Evolutionary conservation across 495 filamentous ascomycete genomes (phyloP), one percentile per base, ranked within the genome.

Genomic region (Hypoxylon intermedium): DNA sequence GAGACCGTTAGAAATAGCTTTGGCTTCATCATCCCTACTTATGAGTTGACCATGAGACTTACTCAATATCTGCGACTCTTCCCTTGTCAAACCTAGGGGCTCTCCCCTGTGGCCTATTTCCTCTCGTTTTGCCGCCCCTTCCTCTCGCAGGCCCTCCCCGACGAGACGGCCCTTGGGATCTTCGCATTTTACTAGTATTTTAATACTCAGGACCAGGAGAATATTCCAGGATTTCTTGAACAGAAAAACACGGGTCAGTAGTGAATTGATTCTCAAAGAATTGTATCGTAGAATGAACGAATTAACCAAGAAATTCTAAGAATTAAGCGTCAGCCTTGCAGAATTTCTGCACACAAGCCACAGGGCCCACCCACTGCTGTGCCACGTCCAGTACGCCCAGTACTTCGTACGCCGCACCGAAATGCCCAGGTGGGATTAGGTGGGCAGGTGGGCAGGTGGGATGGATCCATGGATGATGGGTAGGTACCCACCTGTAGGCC

Each of bases 81-180:
- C 54, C 55, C 2, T 34, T 64, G 54, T 67, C 33, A 57, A 70
- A 56, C 62, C 41, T 60, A 45, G 33, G 58, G 37, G 41, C 61
- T 30, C 65, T 45, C 7, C 48, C 36, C 36, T 38, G 61, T 1
- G 48, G 15, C n/a, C 63, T 63, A 19, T 55, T 57, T 7, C 50
- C 66, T 30, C 67, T 64, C 37, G 63, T 62, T 31, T 77, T 72
- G 41, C 70, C 47, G 18, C 58, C 65, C 34, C 65, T 65, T 28
- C 75, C 68, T 60, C 58, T 70, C 30, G 46, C 30, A 30, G 65
- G 54, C 6, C 62, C 58, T 51, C 63, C 60, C 31, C 67, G 48
- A 23, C 46, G 54, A 16, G 61, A 55, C 69, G 50, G 41, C 67
- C 69, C 63, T 59, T 67, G 6, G 67, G 66, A 52, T 53, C 59